Evolutionary conservation across 2,329 filamentous ascomycete species (phyloP).

Genomic region (Hypomyces perniciosus): DNA sequence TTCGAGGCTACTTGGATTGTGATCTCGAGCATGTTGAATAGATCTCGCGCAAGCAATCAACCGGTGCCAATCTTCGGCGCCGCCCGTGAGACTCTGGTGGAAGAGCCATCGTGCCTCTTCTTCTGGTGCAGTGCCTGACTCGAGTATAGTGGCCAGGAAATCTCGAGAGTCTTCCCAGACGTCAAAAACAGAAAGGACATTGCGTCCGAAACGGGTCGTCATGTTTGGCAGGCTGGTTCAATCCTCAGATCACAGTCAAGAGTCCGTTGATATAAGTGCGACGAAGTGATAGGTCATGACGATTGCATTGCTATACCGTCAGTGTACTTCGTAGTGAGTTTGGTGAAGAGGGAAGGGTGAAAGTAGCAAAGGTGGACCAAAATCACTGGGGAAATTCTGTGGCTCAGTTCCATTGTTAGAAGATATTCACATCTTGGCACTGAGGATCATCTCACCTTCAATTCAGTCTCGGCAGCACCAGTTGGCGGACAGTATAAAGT

Average conservation of each 20-base stretch:
- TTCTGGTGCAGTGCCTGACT: constrained; percentile 19
- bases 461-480: not conserved
- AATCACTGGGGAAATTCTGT: too few species aligned
- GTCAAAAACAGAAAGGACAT: constrained; percentile 28
- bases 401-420: too few species aligned
- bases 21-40: constrained; percentile 16
- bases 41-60: constrained; percentile 29
- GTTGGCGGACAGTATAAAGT: not conserved
- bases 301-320: too few species aligned
- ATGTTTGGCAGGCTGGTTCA: not conserved
- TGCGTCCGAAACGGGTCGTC: constrained; percentile 19
- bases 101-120: constrained; percentile 24
- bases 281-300: too few species aligned
- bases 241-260: too few species aligned
- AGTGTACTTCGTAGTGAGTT: too few species aligned
- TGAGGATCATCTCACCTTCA: not conserved
- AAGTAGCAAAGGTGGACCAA: too few species aligned
- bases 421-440: too few species aligned
- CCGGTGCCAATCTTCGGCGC: constrained; percentile 29
- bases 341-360: too few species aligned
- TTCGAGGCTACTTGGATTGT: constrained; percentile 20
- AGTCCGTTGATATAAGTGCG: too few species aligned
- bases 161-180: constrained; percentile 24
- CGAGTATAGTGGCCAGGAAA: constrained; percentile 28
- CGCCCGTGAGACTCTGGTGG: constrained; percentile 26